phyloP scores from a whole-genome alignment of 805 yeast genomes.

The Yarrowia deformans region DNA sequence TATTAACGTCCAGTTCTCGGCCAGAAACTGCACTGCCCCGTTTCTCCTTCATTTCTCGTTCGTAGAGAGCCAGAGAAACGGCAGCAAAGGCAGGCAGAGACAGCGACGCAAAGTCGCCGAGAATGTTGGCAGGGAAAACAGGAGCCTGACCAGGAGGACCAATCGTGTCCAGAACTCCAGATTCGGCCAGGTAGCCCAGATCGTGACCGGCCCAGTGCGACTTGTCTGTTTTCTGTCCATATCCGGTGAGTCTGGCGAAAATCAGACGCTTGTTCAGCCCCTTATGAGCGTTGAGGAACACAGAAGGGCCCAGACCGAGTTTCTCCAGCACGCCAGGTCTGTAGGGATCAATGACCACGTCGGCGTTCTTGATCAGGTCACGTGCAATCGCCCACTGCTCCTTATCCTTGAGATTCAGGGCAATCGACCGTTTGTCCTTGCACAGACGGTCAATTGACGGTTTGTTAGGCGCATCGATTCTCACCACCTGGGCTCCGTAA shows the following conservation, averaged over 20 bases:
- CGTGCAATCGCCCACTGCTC: conserved; percentile 27
- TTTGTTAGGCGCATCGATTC: conserved; percentile 40
- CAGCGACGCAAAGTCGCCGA: conserved; percentile 42
- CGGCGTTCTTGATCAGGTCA: conserved; percentile 23
- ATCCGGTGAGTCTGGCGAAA: conserved; percentile 39
- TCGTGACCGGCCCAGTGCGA: conserved; percentile 40
- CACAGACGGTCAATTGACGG: conserved; percentile 39
- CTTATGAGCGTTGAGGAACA: conserved; percentile 31
- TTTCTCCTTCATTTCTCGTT: conserved; percentile 30
- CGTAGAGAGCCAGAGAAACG: conserved; percentile 38
- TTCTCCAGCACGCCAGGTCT: conserved; percentile 33
- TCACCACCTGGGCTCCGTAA: conserved; percentile 42
- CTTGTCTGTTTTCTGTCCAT: conserved; percentile 31
- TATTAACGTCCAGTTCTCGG: conserved; percentile 41
- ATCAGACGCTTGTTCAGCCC: conserved; percentile 39
- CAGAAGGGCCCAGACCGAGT: conserved; percentile 26
- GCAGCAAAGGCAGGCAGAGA: conserved; percentile 42
- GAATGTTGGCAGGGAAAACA: conserved; percentile 41
- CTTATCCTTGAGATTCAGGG: conserved; percentile 31
- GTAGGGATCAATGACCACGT: conserved; percentile 33
- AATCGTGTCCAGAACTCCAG: conserved; percentile 40
- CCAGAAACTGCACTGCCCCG: conserved; percentile 24
- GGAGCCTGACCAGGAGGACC: conserved; percentile 42
- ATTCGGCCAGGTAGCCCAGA: conserved; percentile 41
- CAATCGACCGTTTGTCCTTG: conserved; percentile 39